These are phyloP conservation scores for Pseudoneurospora amorphoporcata DNA, from an alignment of 495 filamentous ascomycete genomes.

Conservation along the genomic window DNA sequence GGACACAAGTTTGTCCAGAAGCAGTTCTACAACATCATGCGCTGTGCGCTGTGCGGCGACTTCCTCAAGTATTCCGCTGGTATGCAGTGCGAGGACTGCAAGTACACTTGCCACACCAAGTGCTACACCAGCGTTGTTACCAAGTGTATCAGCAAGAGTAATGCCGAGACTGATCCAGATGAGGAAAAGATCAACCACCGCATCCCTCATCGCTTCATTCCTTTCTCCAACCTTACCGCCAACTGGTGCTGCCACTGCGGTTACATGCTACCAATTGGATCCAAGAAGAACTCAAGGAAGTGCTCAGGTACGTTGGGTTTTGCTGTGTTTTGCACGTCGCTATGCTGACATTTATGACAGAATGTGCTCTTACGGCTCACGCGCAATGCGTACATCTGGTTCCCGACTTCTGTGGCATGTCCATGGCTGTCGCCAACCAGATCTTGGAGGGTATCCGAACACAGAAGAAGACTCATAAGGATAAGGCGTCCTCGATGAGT, in stretches of 20 bases:
- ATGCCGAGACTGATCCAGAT: constrained; percentile 93
- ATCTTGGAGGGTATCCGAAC: constrained; percentile 64
- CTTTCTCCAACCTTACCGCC: constrained; percentile 89
- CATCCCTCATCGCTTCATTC: constrained; percentile 92
- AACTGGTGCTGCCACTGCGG: constrained; percentile 99
- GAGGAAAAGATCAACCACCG: constrained; percentile 99
- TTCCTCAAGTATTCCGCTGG: constrained; percentile 97
- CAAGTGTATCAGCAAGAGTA: constrained; percentile 99
- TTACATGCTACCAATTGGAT: constrained; percentile 89
- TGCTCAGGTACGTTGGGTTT: constrained; percentile 61
- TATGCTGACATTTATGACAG: constrained; percentile 38
- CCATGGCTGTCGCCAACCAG: constrained; percentile 92
- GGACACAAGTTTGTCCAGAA: constrained; percentile 97
- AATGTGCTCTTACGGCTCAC: constrained; percentile 89
- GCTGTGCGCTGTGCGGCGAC: constrained; percentile 94
- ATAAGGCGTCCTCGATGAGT: constrained; percentile 44
- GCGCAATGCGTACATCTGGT: constrained; percentile 89
- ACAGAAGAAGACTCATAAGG: constrained; percentile 44
- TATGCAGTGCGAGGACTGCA: constrained; percentile 99
- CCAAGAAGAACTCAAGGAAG: constrained; percentile 80
- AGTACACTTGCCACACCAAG: constrained; percentile 96
- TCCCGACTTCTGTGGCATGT: constrained; percentile 99
- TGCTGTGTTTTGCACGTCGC: background rate
- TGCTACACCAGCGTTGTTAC: constrained; percentile 97
- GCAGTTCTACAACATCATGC: constrained; percentile 99